These are phyloP conservation scores for Leishmania tarentolae DNA, from an alignment of 208 protist genomes.

Conservation along the genomic window DNA sequence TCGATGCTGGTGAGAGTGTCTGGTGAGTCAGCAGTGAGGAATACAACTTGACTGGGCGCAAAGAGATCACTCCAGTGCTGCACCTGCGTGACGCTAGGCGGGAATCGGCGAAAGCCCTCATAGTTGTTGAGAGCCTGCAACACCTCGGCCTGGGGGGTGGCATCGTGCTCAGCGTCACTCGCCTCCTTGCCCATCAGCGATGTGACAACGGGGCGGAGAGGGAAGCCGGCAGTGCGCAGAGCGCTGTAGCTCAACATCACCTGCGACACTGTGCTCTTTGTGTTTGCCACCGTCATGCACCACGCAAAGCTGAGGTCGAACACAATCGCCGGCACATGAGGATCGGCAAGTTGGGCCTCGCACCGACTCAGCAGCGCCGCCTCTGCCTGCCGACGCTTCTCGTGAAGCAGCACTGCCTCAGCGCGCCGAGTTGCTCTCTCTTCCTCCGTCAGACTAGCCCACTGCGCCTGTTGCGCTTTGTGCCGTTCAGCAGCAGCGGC, in stretches of 20 bases:
- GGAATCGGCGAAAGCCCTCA: constrained; percentile 75
- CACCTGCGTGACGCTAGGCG: constrained; percentile 33
- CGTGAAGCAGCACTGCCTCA: constrained; percentile 50
- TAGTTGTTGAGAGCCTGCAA: constrained; percentile 48
- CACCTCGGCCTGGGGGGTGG: constrained; percentile 34
- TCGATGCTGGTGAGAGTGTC: constrained; percentile 62
- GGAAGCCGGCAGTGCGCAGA: constrained; percentile 68
- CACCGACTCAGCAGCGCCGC: constrained; percentile 26
- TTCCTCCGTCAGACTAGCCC: constrained; percentile 57
- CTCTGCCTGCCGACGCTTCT: constrained; percentile 50
- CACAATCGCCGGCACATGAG: constrained; percentile 57
- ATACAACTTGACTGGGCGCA: constrained; percentile 49
- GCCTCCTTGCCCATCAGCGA: constrained; percentile 55
- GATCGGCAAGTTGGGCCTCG: constrained; percentile 36
- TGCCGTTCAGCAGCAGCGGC: constrained; percentile 35
- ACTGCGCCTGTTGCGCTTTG: constrained; percentile 40
- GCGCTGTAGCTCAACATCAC: constrained; percentile 87
- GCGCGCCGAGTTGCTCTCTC: constrained; percentile 44
- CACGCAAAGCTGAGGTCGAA: constrained; percentile 90
- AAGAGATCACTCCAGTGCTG: constrained; percentile 78
- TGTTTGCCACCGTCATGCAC: constrained; percentile 82
- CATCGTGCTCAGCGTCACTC: constrained; percentile 28
- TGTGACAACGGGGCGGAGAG: constrained; percentile 74
- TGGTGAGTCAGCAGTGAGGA: constrained; percentile 80
- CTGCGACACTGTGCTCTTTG: constrained; percentile 84